Percentiles rank a stretch among this genome's conserved stretches.
Evolutionary conservation across 768 basidiomycete genomes (phyloP).

Genomic region (Leccinum incarnatum): DNA sequence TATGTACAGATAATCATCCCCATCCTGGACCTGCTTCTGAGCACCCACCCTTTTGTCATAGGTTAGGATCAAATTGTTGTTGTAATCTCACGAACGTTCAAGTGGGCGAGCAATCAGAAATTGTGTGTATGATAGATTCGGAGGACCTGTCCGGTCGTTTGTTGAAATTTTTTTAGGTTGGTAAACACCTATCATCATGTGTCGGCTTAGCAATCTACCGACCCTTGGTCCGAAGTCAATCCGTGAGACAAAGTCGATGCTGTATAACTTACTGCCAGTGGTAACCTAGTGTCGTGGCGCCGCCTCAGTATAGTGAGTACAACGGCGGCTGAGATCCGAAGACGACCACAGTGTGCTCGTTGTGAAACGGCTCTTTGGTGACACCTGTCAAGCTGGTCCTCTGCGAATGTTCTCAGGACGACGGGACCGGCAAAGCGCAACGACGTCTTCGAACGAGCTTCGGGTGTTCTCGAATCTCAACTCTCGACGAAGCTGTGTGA

Average conservation of each 20-base stretch:
- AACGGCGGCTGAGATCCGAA: background rate
- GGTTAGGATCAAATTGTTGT: background rate
- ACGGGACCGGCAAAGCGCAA: background rate
- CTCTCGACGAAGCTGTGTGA: background rate
- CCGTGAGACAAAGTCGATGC: background rate
- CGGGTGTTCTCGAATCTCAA: constrained; percentile 1
- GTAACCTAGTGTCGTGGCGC: background rate
- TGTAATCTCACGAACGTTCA: background rate
- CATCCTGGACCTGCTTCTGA: background rate
- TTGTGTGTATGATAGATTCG: background rate
- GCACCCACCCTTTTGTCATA: background rate
- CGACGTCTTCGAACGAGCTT: background rate
- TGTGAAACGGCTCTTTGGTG: constrained; percentile 8
- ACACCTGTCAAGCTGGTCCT: constrained; percentile 5
- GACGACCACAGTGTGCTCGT: background rate
- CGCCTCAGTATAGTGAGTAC: background rate
- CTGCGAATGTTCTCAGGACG: background rate
- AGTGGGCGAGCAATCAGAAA: background rate
- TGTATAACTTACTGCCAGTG: background rate
- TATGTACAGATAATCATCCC: background rate
- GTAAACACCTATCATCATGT: background rate
- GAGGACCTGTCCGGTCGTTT: background rate
- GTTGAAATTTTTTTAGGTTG: background rate
- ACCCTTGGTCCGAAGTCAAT: background rate
- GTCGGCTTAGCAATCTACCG: background rate